Conservation (phyloP, 2,329 filamentous ascomycete species). For the Colletotrichum tofieldiae region DNA sequence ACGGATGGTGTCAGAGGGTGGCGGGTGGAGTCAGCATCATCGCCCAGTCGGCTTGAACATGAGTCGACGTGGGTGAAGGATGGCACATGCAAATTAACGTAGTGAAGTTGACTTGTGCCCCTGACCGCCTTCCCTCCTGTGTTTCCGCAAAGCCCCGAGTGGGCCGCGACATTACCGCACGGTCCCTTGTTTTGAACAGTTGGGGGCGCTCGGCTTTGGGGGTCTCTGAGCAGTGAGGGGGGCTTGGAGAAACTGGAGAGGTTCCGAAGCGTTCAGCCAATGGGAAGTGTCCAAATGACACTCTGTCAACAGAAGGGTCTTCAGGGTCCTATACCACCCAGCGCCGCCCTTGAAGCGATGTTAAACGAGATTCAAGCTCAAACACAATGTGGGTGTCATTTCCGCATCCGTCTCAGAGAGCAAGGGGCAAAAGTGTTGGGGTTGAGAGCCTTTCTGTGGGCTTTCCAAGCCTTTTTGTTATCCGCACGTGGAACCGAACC, state of each 20-base stretch:
- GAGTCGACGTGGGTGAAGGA: background rate
- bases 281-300: constrained; percentile 1
- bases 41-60: background rate
- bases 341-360: constrained; percentile 4
- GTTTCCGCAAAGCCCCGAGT: constrained; percentile 27
- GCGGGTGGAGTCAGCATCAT: constrained; percentile 1
- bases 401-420: constrained; percentile 15
- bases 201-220: constrained; percentile 15
- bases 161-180: constrained; percentile 23
- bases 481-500: constrained; percentile 35
- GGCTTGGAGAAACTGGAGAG: constrained; percentile 27
- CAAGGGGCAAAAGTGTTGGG: constrained; percentile 42
- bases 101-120: background rate
- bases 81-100: background rate
- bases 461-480: constrained; percentile 22
- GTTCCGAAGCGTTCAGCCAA: constrained; percentile 13
- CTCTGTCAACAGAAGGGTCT: constrained; percentile 19
- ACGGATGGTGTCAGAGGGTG: background rate
- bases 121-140: background rate
- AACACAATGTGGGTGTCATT: constrained; percentile 33
- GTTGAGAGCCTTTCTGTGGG: constrained; percentile 34
- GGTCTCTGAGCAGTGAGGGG: constrained; percentile 9
- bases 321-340: constrained; percentile 29
- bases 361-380: constrained; percentile 37
- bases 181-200: constrained; percentile 29